A percentile compares a stretch with the other conserved stretches of the same genome.
Conservation (phyloP, 2,329 filamentous ascomycete genomes). For the Hypoxylon sp. region DNA sequence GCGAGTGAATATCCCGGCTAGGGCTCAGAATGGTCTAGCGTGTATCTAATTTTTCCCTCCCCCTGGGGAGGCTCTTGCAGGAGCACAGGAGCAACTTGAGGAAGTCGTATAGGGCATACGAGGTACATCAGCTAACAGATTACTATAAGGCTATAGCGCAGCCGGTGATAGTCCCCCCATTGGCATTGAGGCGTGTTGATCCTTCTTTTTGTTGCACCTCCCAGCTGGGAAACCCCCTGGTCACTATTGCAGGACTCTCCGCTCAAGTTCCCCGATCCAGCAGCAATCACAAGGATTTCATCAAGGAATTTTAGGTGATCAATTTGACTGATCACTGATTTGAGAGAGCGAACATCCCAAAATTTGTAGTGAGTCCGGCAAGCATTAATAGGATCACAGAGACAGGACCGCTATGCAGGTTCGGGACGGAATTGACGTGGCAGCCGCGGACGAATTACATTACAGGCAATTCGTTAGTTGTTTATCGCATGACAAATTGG, state of each 20-base stretch:
- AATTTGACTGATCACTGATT: constrained; percentile 31
- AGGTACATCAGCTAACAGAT: constrained; percentile 32
- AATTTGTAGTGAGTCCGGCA: constrained; percentile 13
- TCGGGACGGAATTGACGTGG: constrained; percentile 38
- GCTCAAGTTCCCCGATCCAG: constrained; percentile 26
- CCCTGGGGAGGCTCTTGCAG: constrained; percentile 41
- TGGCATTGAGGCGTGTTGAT: constrained; percentile 38
- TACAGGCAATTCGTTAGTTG: constrained; percentile 31
- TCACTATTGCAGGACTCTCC: constrained; percentile 16
- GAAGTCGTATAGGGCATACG: constrained; percentile 11
- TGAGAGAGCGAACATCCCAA: constrained; percentile 10
- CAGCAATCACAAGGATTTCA: constrained; percentile 35
- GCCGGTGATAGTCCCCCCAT: constrained; percentile 19
- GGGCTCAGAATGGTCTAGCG: constrained; percentile 31
- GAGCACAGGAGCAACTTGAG: not conserved
- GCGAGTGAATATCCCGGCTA: constrained; percentile 22
- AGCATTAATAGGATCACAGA: not conserved
- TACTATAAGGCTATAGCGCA: constrained; percentile 16
- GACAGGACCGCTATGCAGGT: constrained; percentile 20
- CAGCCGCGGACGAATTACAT: constrained; percentile 25
- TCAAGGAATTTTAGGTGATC: constrained; percentile 39
- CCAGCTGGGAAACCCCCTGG: constrained; percentile 38
- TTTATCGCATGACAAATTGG: constrained; percentile 40
- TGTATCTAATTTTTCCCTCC: constrained; percentile 42
- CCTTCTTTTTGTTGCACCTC: constrained; percentile 30